Base-by-base conservation (phyloP, 2,329 filamentous ascomycete genomes). In the Colletotrichum paranaense region DNA sequence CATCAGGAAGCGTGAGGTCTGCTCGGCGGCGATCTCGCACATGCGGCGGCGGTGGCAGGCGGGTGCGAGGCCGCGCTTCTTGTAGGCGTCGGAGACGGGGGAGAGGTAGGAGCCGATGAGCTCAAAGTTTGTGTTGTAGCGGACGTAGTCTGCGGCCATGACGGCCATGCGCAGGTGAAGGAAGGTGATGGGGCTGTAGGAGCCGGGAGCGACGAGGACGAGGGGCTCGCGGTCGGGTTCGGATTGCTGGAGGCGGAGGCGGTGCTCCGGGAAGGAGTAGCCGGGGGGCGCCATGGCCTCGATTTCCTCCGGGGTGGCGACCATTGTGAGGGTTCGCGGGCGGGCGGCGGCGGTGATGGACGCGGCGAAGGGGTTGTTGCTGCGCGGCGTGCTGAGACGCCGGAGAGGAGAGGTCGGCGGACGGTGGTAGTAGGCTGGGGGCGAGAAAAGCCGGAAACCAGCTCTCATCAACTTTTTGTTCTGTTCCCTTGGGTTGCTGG, bases 141-240 rank as follows among this genome's bases (percentile, higher is more conserved):
- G 91, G 77, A 92, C 92, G 82, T 93, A 95, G 83, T 97, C 94
- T 77, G 91, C 90, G 1, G 93, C 94, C 91, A 97, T 95, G 79
- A 95, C 93, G 80, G 97, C 96, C 93, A 97, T 96, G 80, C 94
- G 92, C 75, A 97, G 85, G 80, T 96, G 94, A 32, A 95, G 87
- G 79, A 93, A 93, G 7, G 92, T 94, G 62, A 93, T 90, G 22
- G 93, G 93, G 0, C 92, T 94, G 84, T 95, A 95, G 78, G 88
- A 90, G 63, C 90, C 92, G 78, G 92, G 94, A 60, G 92, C 92
- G 65, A 93, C 91, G 67, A 93, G 88, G 8, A 93, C 90, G 53
- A 94, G 86, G 16, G 92, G 91, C 35, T 86, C 90, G 79, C 88
- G 90, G 74, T 85, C 82, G 35, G 88, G 81, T 75, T 91, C 86